Evolutionary conservation across 768 basidiomycete genomes (phyloP).

Genomic region (Hericium rajendrae): DNA sequence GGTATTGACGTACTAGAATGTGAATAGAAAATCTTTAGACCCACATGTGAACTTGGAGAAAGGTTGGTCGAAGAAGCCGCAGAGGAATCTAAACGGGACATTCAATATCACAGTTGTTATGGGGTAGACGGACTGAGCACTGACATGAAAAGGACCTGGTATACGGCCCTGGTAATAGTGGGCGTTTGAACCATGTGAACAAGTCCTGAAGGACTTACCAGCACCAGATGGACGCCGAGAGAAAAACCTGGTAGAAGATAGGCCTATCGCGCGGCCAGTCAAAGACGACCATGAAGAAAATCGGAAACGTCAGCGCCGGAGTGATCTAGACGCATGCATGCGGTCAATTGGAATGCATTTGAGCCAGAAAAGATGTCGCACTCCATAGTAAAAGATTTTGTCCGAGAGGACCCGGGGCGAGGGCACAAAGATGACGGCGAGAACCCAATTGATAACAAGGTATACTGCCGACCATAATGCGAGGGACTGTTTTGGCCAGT

Average conservation of each 20-base stretch:
- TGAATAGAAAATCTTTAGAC: slow-evolving; percentile 29
- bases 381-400: slow-evolving; percentile 51
- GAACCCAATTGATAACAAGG: slow-evolving; percentile 60
- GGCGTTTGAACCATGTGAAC: neutral
- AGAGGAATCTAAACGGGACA: slow-evolving; percentile 26
- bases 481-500: slow-evolving; percentile 28
- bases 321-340: slow-evolving; percentile 30
- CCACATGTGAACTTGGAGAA: slow-evolving; percentile 31
- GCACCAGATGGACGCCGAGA: slow-evolving; percentile 51
- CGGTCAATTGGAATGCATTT: neutral
- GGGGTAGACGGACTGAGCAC: neutral
- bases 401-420: slow-evolving; percentile 38
- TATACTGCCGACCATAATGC: slow-evolving; percentile 57
- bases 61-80: slow-evolving; percentile 28
- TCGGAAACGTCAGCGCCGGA: slow-evolving; percentile 50
- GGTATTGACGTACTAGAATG: slow-evolving; percentile 23
- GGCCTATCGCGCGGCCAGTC: slow-evolving; percentile 62
- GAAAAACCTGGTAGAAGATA: slow-evolving; percentile 50
- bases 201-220: slow-evolving; percentile 33
- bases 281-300: slow-evolving; percentile 55
- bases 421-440: slow-evolving; percentile 44
- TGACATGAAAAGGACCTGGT: slow-evolving; percentile 43
- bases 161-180: slow-evolving; percentile 38
- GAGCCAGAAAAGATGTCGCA: slow-evolving; percentile 21
- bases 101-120: no score